Base-by-base conservation (phyloP, 1,284 basidiomycete species). In the Fomitopsis schrenkii region DNA sequence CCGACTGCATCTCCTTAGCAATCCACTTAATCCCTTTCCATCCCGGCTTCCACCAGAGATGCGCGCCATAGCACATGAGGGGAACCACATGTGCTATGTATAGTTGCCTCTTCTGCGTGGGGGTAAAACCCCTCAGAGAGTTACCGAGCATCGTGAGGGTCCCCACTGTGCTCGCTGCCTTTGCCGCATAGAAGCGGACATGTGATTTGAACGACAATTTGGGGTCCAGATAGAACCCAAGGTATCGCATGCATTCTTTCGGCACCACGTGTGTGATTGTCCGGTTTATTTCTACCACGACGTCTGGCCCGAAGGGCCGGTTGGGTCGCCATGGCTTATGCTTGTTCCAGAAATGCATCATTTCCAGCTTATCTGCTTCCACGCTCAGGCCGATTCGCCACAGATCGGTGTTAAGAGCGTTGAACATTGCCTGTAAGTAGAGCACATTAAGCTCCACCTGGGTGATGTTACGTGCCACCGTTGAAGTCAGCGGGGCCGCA, bases 151-250 rank as follows among this genome's bases (percentile, higher is more conserved):
- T 22, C 1, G 22, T 22, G 22, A 22, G 22, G 2, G 22, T 22
- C 2, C 22, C 22, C 22, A 22, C 22, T 2, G 22, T 22, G 22
- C 22, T 22, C 22, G 22, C 22, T 2, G 22, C 22, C 22, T 22
- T 22, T 22, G 22, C 22, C 22, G 22, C 22, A 22, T 22, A 22
- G 22, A 22, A 22, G 22, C 22, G 22, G 2, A 74, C 62, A 44
- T 76, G 75, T 4, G 65, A 59, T 22, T 64, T 60, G 61, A 75
- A 76, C 0, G 15, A 26, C 2, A 77, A 72, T 17, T 65, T 59
- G 0, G 61, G 58, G 48, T 74, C 70, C 2, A 75, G 64, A 36
- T 61, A 70, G 44, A 71, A 68, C 6, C 76, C 74, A 0, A 79
- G 72, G 70, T 75, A 77, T 4, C 65, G 50, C 14, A 62, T 59